Evolutionary conservation across 768 basidiomycete species (phyloP).

Genomic region (Amanita pallidorosea): DNA sequence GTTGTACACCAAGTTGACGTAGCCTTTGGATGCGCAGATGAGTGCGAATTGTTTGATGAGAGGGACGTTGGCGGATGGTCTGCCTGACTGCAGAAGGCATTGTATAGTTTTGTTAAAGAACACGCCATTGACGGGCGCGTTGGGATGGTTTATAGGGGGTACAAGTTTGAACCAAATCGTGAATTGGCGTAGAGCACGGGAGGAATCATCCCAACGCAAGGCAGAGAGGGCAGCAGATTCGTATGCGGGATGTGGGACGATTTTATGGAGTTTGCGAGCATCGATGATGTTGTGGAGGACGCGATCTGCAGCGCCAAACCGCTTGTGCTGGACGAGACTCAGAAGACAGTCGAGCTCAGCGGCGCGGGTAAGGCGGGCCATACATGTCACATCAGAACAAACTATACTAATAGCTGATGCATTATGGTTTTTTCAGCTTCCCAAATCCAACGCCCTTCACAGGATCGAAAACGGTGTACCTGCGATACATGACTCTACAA

Average conservation of each 20-base stretch:
- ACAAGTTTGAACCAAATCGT: slow-evolving; percentile 12
- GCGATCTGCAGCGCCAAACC: slow-evolving; percentile 1
- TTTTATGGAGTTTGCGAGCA: not conserved
- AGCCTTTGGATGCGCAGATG: slow-evolving; percentile 13
- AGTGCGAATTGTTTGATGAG: slow-evolving; percentile 12
- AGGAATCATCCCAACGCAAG: slow-evolving; percentile 8
- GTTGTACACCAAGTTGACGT: slow-evolving; percentile 9
- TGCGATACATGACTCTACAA: no score
- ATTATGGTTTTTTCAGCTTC: no score
- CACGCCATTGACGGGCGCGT: not conserved
- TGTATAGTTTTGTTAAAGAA: slow-evolving; percentile 4
- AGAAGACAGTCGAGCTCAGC: not conserved
- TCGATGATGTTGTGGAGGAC: not conserved
- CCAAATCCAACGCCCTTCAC: no score
- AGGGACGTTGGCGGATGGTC: slow-evolving; percentile 7
- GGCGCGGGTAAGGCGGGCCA: not conserved
- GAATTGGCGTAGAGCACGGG: slow-evolving; percentile 4
- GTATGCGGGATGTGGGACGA: slow-evolving; percentile 8
- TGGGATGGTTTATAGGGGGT: slow-evolving; percentile 6
- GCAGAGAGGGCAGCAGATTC: slow-evolving; percentile 11
- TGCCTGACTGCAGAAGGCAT: slow-evolving; percentile 10
- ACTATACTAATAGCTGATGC: no score
- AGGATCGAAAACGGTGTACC: no score
- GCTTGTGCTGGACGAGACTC: not conserved
- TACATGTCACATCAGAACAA: no score